Conservation (phyloP, 805 yeast genomes). For the Kodamaea jinghongensis region DNA sequence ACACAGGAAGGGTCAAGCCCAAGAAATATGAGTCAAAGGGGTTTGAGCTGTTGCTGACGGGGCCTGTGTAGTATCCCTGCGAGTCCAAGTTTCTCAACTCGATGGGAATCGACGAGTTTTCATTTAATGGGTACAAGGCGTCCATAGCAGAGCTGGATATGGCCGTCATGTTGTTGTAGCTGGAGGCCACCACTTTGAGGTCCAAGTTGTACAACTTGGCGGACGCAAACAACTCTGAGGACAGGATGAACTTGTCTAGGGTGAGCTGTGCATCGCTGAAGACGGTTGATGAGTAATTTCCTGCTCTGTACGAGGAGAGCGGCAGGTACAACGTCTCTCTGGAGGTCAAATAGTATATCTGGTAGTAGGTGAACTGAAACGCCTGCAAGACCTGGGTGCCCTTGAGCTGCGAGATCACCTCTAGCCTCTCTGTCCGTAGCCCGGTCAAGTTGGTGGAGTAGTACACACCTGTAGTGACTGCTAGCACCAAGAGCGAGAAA, state of each 20-base stretch:
- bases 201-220: conserved; percentile 68
- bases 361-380: conserved; percentile 61
- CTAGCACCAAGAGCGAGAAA: conserved; percentile 66
- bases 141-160: conserved; percentile 29
- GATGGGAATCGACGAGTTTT: conserved; percentile 42
- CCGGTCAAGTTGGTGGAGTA: conserved; percentile 61
- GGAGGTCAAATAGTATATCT: conserved; percentile 61
- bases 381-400: conserved; percentile 76
- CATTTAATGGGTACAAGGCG: conserved; percentile 49
- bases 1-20: conserved; percentile 78
- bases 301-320: conserved; percentile 63
- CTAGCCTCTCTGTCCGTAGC: conserved; percentile 66
- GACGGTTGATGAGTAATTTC: conserved; percentile 54
- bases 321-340: conserved; percentile 61
- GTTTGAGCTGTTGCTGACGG: conserved; percentile 43
- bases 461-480: conserved; percentile 71
- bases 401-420: conserved; percentile 77
- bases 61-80: conserved; percentile 57
- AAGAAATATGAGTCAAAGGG: conserved; percentile 45
- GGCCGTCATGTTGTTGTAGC: conserved; percentile 25
- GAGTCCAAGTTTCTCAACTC: conserved; percentile 19
- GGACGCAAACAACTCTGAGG: conserved; percentile 60
- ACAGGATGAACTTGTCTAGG: conserved; percentile 58
- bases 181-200: conserved; percentile 44
- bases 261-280: conserved; percentile 43